phyloP scores from a whole-genome alignment of 2,329 filamentous ascomycete species.

The Cordyceps cateniannulata region DNA sequence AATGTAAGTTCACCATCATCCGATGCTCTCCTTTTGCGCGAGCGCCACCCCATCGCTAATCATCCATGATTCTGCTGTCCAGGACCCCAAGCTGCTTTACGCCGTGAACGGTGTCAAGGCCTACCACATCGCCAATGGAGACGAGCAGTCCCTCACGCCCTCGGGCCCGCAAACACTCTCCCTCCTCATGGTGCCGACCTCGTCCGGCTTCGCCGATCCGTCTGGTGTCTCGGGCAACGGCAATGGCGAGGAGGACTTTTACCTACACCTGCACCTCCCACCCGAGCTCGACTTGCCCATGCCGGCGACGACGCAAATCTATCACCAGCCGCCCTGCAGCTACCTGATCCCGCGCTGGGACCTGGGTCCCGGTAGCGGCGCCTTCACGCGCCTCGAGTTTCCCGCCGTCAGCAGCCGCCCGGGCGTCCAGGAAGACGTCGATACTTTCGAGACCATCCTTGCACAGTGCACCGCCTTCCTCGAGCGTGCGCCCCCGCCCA shows the following conservation, averaged over 20 bases:
- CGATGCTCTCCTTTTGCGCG: neutral
- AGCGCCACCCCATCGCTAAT: neutral
- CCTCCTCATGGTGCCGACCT: slow-evolving; percentile 90
- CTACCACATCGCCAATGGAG: slow-evolving; percentile 84
- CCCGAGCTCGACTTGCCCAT: slow-evolving; percentile 91
- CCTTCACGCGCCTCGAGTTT: slow-evolving; percentile 91
- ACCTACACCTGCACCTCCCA: slow-evolving; percentile 88
- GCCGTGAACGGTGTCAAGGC: slow-evolving; percentile 80
- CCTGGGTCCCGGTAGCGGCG: slow-evolving; percentile 76
- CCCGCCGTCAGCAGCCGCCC: slow-evolving; percentile 63
- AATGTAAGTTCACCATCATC: slow-evolving; percentile 26
- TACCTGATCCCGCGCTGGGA: slow-evolving; percentile 97
- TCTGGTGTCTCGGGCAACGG: slow-evolving; percentile 38
- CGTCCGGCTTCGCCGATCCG: slow-evolving; percentile 58
- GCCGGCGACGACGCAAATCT: slow-evolving; percentile 93
- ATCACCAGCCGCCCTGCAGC: slow-evolving; percentile 86
- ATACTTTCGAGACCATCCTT: slow-evolving; percentile 95
- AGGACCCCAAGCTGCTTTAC: slow-evolving; percentile 62
- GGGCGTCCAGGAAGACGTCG: slow-evolving; percentile 81
- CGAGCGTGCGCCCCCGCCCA: slow-evolving; percentile 67
- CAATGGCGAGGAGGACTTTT: slow-evolving; percentile 81
- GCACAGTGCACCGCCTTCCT: slow-evolving; percentile 97
- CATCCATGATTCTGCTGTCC: neutral
- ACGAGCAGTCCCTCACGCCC: slow-evolving; percentile 74
- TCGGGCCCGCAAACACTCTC: slow-evolving; percentile 87